These are phyloP conservation scores for Botrytis deweyae DNA, from an alignment of 2,329 filamentous ascomycete genomes.

Conservation along the genomic window DNA sequence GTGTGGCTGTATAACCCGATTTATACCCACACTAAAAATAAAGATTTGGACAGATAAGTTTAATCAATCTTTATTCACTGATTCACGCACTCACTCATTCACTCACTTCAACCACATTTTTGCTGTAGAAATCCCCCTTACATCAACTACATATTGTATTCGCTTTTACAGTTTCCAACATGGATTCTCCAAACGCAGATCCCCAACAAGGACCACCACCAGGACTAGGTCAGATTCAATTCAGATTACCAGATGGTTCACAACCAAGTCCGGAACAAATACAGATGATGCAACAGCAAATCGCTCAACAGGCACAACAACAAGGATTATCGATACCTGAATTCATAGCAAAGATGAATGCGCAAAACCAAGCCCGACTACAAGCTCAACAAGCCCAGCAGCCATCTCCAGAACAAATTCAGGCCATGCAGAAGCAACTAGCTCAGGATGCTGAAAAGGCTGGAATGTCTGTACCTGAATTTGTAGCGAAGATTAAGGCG, in stretches of 20 bases:
- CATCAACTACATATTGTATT: neutral
- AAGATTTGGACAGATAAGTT: constrained; percentile 16
- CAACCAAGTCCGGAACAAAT: constrained; percentile 82
- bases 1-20: neutral
- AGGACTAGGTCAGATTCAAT: constrained; percentile 26
- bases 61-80: constrained; percentile 19
- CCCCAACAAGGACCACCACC: constrained; percentile 19
- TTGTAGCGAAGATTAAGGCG: constrained; percentile 67
- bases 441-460: constrained; percentile 78
- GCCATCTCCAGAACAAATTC: constrained; percentile 82
- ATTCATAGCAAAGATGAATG: constrained; percentile 71
- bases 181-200: constrained; percentile 9
- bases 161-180: neutral
- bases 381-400: constrained; percentile 37
- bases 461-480: constrained; percentile 82
- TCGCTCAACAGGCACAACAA: constrained; percentile 79
- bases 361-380: constrained; percentile 27
- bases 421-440: constrained; percentile 78
- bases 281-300: constrained; percentile 75
- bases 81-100: constrained; percentile 3
- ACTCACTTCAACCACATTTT: constrained; percentile 11
- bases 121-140: neutral
- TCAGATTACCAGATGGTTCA: constrained; percentile 33
- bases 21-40: constrained; percentile 1
- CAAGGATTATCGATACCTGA: constrained; percentile 81